Evolutionary conservation across 2,329 filamentous ascomycete genomes (phyloP).

Genomic region (Verticillium longisporum): DNA sequence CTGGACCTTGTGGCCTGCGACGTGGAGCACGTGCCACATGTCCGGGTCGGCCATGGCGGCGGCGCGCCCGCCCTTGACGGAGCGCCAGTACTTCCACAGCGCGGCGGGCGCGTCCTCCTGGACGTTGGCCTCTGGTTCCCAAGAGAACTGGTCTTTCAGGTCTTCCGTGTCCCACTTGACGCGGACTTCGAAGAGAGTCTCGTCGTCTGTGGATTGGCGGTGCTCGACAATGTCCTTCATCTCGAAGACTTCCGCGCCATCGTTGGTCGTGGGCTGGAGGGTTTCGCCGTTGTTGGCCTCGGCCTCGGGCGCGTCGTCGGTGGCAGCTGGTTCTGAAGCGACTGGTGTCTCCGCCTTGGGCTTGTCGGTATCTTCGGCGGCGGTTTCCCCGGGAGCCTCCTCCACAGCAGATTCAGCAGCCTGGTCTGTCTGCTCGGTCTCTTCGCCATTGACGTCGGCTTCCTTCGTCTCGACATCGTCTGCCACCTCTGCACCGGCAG

Average conservation of each 20-base stretch:
- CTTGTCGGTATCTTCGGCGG: background rate
- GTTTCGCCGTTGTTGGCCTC: background rate
- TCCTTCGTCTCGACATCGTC: too few species aligned
- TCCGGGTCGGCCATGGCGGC: constrained; percentile 8
- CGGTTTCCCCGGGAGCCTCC: background rate
- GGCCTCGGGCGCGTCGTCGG: background rate
- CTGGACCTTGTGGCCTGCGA: constrained; percentile 9
- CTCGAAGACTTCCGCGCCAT: background rate
- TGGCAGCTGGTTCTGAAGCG: background rate
- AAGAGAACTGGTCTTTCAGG: constrained; percentile 17
- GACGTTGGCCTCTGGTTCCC: constrained; percentile 25
- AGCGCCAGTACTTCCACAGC: constrained; percentile 15
- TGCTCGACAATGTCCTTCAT: constrained; percentile 7
- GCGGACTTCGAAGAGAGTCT: constrained; percentile 19
- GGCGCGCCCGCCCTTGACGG: constrained; percentile 9
- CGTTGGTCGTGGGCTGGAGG: background rate
- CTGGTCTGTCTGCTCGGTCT: too few species aligned
- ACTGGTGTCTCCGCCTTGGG: background rate
- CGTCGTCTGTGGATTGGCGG: constrained; percentile 6
- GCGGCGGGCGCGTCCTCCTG: constrained; percentile 23
- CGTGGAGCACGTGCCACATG: constrained; percentile 11
- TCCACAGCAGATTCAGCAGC: too few species aligned
- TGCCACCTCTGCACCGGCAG: background rate
- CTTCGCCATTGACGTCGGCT: too few species aligned
- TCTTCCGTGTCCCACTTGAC: constrained; percentile 20